These are phyloP conservation scores for Phytophthora pluvialis DNA, from an alignment of 352 stramenopile genomes.

Conservation along the genomic window DNA sequence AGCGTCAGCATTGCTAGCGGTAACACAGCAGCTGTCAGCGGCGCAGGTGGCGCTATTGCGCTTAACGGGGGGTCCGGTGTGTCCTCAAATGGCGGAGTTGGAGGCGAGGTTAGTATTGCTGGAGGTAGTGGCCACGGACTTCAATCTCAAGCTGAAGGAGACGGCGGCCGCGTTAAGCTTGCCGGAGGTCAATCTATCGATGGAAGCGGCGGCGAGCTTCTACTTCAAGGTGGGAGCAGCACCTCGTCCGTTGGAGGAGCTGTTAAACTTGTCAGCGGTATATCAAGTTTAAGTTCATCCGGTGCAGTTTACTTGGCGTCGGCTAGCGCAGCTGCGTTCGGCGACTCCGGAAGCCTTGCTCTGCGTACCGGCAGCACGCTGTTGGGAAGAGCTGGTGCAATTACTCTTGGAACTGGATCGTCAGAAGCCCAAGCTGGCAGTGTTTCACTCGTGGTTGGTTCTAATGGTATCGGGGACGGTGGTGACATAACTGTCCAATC, in stretches of 20 bases:
- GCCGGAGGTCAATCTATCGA: constrained; percentile 49
- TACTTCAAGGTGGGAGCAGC: constrained; percentile 42
- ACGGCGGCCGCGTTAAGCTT: constrained; percentile 42
- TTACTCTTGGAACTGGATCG: constrained; percentile 54
- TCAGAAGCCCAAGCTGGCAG: constrained; percentile 47
- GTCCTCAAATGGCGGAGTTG: constrained; percentile 56
- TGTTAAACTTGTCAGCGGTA: constrained; percentile 47
- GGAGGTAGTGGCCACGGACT: constrained; percentile 45
- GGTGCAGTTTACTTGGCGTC: constrained; percentile 50
- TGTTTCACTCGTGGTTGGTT: constrained; percentile 48
- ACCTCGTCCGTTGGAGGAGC: constrained; percentile 53
- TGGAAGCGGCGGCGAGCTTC: constrained; percentile 41
- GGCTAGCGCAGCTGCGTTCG: constrained; percentile 42
- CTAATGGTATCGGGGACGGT: constrained; percentile 54
- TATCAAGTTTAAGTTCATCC: constrained; percentile 53
- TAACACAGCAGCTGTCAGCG: constrained; percentile 35
- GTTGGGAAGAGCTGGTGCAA: constrained; percentile 42
- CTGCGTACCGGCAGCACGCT: constrained; percentile 49
- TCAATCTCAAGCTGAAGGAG: constrained; percentile 42
- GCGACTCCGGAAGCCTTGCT: constrained; percentile 46
- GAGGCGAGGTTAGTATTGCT: constrained; percentile 47
- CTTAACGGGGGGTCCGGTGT: constrained; percentile 50
- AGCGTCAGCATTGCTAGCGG: constrained; percentile 46
- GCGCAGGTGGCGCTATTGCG: constrained; percentile 39
- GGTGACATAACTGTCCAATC: constrained; percentile 56